Evolutionary conservation across 1,139 yeast species (phyloP), one percentile per base, ranked within the genome.

Genomic region (Candida tetrigidarum): DNA sequence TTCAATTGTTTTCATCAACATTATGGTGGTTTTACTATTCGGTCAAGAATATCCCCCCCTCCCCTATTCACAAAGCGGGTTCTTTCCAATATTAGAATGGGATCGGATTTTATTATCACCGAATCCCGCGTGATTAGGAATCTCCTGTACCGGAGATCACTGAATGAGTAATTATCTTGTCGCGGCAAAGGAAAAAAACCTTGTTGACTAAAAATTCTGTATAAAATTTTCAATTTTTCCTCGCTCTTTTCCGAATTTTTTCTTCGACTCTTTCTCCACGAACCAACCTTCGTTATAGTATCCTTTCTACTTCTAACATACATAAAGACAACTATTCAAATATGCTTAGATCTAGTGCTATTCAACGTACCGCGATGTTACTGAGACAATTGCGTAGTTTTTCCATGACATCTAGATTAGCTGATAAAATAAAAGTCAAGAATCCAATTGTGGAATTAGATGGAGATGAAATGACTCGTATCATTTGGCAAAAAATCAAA

Each of bases 381-480:
- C 48, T 39, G 44, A 44, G 41, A 34, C 48, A 47, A 34, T 43
- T 52, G 37, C 64, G 67, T 45, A 45, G 57, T 20, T 60, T 66
- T 50, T 55, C 68, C 40, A 45, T 59, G 28, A 47, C 60, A 14
- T 40, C 53, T 33, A 33, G 41, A n/a, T 39, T 54, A n/a, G 57
- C 70, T 45, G 67, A 67, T 50, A 86, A 86, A 65, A 83, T 86
- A 59, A 76, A 76, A 53, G 93, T 86, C 37, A 76, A 76, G 57
- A 82, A 76, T 47, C 93, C 95, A 37, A 77, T 86, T 54, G 95
- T 86, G 48, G 95, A 86, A 62, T 71, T 86, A 76, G 93, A 86
- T 59, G 95, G 95, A 53, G 95, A 86, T 66, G 95, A 86, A 66
- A 86, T 84, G 87, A 86, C 95, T 57, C 78, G 93, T 67, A 86